phyloP scores from a whole-genome alignment of 2,329 filamentous ascomycete genomes.

The Fusarium aywerte region DNA sequence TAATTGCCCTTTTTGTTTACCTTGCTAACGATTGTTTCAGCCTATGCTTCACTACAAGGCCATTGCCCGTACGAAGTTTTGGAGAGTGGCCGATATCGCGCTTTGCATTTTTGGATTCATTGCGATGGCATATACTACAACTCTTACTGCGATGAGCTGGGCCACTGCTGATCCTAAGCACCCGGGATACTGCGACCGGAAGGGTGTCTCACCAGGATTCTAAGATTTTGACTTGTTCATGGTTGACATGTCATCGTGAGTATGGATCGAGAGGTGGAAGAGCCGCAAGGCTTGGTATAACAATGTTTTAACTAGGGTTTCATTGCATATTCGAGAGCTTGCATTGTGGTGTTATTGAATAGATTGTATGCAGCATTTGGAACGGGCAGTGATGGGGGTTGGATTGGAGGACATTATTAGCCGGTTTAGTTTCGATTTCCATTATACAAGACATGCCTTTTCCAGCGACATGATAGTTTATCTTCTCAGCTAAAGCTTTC shows the following conservation, averaged over 20 bases:
- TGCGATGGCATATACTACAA: conserved; percentile 93
- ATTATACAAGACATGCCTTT: conserved; percentile 3
- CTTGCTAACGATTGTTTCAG: conserved; percentile 61
- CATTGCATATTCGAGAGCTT: conserved; percentile 35
- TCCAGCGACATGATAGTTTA: neutral
- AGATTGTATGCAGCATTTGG: conserved; percentile 42
- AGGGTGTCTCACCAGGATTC: conserved; percentile 30
- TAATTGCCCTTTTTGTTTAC: neutral
- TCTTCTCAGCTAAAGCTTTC: neutral
- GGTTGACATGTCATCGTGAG: neutral
- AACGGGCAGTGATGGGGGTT: conserved; percentile 23
- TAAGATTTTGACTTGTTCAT: conserved; percentile 11
- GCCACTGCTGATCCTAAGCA: conserved; percentile 64
- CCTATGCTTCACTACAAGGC: conserved; percentile 89
- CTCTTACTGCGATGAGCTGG: conserved; percentile 89
- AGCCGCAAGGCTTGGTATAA: conserved; percentile 29
- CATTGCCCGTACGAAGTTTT: conserved; percentile 74
- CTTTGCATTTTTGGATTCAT: conserved; percentile 85
- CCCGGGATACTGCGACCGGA: conserved; percentile 66
- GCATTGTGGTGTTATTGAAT: conserved; percentile 40
- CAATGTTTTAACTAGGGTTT: conserved; percentile 18
- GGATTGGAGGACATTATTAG: conserved; percentile 15
- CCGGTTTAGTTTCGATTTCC: conserved; percentile 20
- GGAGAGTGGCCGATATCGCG: conserved; percentile 76
- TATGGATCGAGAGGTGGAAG: conserved; percentile 6